Conservation (phyloP, 352 stramenopile species). For the Globisporangium paroecandrum region DNA sequence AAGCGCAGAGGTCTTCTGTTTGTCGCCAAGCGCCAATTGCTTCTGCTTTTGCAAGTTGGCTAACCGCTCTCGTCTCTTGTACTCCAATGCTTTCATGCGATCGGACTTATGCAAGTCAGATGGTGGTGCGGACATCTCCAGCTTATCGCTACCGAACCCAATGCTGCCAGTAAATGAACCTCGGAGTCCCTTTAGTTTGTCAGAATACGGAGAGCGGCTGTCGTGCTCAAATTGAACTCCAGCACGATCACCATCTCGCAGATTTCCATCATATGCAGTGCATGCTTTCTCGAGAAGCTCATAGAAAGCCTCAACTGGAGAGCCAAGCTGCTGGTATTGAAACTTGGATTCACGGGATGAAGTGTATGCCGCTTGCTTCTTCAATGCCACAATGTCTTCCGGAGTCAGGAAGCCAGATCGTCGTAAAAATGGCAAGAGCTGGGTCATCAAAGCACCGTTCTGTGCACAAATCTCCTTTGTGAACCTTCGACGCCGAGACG, state of each 20-base stretch:
- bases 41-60: slow-evolving; percentile 48
- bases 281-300: slow-evolving; percentile 30
- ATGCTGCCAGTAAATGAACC: neutral
- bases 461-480: slow-evolving; percentile 37
- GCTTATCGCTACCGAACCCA: neutral
- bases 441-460: slow-evolving; percentile 26
- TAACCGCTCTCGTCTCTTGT: slow-evolving; percentile 48
- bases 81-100: slow-evolving; percentile 55
- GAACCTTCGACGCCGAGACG: slow-evolving; percentile 22
- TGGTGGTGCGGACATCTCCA: neutral
- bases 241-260: no score
- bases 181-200: neutral
- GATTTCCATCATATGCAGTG: neutral
- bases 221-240: neutral
- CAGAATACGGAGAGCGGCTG: neutral
- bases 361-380: neutral
- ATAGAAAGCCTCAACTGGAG: slow-evolving; percentile 44
- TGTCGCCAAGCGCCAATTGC: slow-evolving; percentile 49
- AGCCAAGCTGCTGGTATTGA: slow-evolving; percentile 1
- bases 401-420: slow-evolving; percentile 1
- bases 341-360: slow-evolving; percentile 3
- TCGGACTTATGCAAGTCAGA: slow-evolving; percentile 41
- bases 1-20: slow-evolving; percentile 39
- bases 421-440: slow-evolving; percentile 30
- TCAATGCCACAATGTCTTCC: neutral